These are phyloP conservation scores for Cyberlindnera misumaiensis DNA, from an alignment of 805 yeast species.

Conservation along the genomic window DNA sequence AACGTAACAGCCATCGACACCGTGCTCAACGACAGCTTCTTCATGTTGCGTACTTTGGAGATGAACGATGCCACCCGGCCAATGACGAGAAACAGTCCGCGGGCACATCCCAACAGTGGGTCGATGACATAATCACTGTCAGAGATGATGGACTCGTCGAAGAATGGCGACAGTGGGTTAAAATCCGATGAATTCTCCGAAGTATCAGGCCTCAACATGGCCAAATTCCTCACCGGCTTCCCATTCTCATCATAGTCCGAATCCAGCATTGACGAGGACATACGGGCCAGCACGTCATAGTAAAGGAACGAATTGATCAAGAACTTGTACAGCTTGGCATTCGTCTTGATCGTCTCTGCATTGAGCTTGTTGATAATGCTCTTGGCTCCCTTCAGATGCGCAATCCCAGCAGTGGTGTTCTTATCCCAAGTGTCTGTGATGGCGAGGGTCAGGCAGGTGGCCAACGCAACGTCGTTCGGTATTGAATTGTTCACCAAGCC, in stretches of 20 bases:
- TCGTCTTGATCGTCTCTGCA: slow-evolving; percentile 5
- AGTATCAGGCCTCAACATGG: slow-evolving; percentile 4
- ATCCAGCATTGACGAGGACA: slow-evolving; percentile 48
- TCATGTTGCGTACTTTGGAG: slow-evolving; percentile 36
- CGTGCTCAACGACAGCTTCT: slow-evolving; percentile 36
- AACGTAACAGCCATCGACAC: slow-evolving; percentile 51
- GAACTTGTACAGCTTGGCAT: slow-evolving; percentile 16
- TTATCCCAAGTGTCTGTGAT: slow-evolving; percentile 66
- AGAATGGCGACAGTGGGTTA: slow-evolving; percentile 1
- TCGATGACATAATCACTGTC: slow-evolving; percentile 33
- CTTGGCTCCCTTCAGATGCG: slow-evolving; percentile 62
- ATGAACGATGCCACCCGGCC: slow-evolving; percentile 57
- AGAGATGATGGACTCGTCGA: slow-evolving; percentile 7
- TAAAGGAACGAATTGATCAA: slow-evolving; percentile 51
- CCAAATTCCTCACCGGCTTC: slow-evolving; percentile 7
- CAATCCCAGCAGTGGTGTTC: slow-evolving; percentile 59
- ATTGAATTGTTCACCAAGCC: slow-evolving; percentile 41
- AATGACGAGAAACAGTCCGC: slow-evolving; percentile 54
- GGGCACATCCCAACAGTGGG: slow-evolving; percentile 63
- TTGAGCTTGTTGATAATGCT: slow-evolving; percentile 45
- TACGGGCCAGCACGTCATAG: slow-evolving; percentile 59
- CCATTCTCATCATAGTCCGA: slow-evolving; percentile 16
- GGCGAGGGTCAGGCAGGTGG: slow-evolving; percentile 57
- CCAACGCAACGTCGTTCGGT: slow-evolving; percentile 60
- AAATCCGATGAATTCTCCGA: neutral